Base-by-base conservation (phyloP, 768 basidiomycete genomes). In the Cubamyces lactineus region DNA sequence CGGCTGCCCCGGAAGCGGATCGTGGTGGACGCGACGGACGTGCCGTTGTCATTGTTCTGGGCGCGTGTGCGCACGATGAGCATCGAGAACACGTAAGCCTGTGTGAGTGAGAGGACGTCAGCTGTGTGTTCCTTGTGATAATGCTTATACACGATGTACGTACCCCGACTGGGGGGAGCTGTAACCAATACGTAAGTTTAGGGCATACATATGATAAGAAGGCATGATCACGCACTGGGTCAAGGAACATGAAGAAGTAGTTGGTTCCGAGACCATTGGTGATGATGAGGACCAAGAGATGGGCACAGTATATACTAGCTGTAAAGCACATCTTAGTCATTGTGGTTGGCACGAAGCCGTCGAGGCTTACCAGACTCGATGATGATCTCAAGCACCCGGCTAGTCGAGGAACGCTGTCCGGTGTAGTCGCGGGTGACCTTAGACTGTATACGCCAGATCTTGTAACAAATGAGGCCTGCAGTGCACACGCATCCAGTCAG, bases 231-330 rank as follows among this genome's bases (percentile, higher is more conserved):
- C 57, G 40, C 46, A 59, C 57, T 5, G 49, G 40, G 15, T 59
- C 49, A n/a, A 59, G 58, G 50, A 59, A 51, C 15, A 59, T 24
- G 42, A 59, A 59, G 49, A 59, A 59, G 17, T 28, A 40, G 28
- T 51, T 51, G 13, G 50, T 51, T 12, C 58, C 58, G 24, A 45
- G 19, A 17, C 9, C 16, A 50, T 52, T 53, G 41, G 50, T 59
- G 15, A 59, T 41, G 30, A 61, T 61, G 46, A 61, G 60, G 16
- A 48, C 30, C 26, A 61, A 38, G 11, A 61, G 46, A 28, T 54
- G 53, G 1, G 60, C 60, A 39, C 53, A 54, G 60, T 61, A 61
- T 17, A 53, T 26, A n/a, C 53, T 45, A 17, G 60, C 60, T 61
- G 34, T 11, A 34, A 11, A 34, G 34, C 1, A 34, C 34, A 11